These are phyloP conservation scores for Rhodosporidiobolus sp. DNA, from an alignment of 768 basidiomycete species.

Conservation along the genomic window DNA sequence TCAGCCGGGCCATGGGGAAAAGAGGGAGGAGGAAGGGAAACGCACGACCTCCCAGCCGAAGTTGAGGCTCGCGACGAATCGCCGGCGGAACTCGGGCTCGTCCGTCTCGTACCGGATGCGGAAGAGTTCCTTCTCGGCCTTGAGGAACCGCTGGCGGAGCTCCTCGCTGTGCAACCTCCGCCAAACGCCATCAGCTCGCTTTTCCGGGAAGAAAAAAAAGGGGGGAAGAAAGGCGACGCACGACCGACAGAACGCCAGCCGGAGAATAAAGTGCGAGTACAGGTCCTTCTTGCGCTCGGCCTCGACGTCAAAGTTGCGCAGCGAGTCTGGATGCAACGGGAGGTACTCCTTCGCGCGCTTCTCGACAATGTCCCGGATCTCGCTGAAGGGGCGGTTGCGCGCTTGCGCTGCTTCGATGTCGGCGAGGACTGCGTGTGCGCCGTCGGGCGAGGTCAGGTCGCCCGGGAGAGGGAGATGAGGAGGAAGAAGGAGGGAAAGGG, in stretches of 20 bases:
- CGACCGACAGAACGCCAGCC: conserved; percentile 95
- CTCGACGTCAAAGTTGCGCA: conserved; percentile 54
- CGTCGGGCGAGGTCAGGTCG: no score
- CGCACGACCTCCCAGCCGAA: conserved; percentile 50
- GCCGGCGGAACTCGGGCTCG: conserved; percentile 55
- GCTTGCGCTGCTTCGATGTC: conserved; percentile 87
- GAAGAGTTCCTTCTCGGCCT: conserved; percentile 83
- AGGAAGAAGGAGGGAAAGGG: conserved; percentile 42
- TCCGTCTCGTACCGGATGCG: conserved; percentile 72
- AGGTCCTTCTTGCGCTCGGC: conserved; percentile 75
- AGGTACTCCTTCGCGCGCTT: conserved; percentile 71
- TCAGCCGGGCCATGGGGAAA: neutral
- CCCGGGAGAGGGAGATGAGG: conserved; percentile 7
- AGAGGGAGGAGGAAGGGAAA: neutral
- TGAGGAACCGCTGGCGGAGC: conserved; percentile 77
- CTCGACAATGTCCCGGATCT: conserved; percentile 63
- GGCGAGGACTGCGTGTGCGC: conserved; percentile 58
- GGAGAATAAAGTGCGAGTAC: conserved; percentile 85
- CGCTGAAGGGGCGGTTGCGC: conserved; percentile 76
- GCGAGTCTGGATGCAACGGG: conserved; percentile 62
- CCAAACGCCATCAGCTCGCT: neutral
- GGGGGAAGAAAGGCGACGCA: conserved; percentile 52
- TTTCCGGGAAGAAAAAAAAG: no score
- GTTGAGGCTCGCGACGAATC: conserved; percentile 59
- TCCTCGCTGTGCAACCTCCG: conserved; percentile 66